Conservation (phyloP, 2,329 filamentous ascomycete genomes). For the Calonectria crousiana region DNA sequence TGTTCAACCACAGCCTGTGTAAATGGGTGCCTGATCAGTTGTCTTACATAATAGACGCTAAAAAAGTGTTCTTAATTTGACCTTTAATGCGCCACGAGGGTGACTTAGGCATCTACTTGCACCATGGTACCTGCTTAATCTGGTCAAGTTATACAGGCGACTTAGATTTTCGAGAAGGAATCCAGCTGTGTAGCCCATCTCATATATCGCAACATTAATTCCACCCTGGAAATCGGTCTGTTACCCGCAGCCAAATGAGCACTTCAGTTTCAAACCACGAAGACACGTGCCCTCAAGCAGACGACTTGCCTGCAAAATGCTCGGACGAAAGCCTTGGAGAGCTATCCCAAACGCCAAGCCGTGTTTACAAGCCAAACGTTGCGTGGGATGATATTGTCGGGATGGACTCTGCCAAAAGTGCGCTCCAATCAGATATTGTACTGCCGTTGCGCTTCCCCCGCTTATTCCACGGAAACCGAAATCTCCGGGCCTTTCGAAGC, state of each 20-base stretch:
- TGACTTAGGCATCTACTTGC: background rate
- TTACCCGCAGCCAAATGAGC: background rate
- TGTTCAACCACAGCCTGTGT: no score
- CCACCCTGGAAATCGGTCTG: background rate
- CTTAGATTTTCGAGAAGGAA: background rate
- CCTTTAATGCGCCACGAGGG: background rate
- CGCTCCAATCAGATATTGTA: slow-evolving; percentile 20
- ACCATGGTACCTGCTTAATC: no score
- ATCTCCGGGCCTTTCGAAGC: background rate
- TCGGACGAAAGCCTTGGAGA: background rate
- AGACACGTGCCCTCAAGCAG: background rate
- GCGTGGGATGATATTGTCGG: slow-evolving; percentile 21
- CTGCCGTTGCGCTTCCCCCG: slow-evolving; percentile 20
- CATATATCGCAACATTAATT: background rate
- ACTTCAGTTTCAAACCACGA: background rate
- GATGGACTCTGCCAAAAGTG: slow-evolving; percentile 13
- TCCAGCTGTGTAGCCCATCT: background rate
- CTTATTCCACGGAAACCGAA: slow-evolving; percentile 15
- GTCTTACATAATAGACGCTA: background rate
- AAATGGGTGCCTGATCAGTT: background rate
- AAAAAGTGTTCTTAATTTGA: background rate
- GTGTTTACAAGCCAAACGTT: slow-evolving; percentile 17
- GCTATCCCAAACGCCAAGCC: background rate
- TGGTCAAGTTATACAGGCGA: background rate
- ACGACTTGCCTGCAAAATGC: background rate